Percentiles rank a stretch among this genome's conserved stretches.
Evolutionary conservation across 345 rosid genomes (phyloP).

Genomic region (Clarkia xantiana): DNA sequence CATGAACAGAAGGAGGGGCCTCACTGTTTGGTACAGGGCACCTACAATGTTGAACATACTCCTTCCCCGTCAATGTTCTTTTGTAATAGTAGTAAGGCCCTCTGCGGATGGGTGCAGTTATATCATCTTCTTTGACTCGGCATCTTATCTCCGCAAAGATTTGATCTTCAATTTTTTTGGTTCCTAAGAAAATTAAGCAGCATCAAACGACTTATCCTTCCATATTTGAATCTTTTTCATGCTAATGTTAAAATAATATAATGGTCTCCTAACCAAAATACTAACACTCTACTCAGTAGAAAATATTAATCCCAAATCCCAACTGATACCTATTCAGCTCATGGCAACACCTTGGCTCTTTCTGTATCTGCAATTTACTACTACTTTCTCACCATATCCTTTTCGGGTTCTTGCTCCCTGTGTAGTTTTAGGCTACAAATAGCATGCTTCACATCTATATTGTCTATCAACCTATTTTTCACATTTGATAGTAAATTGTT

Average conservation of each 20-base stretch:
- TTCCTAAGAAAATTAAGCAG: conserved; percentile 22
- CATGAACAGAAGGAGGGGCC: conserved; percentile 47
- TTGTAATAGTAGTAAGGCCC: conserved; percentile 61
- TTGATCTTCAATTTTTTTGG: conserved; percentile 48
- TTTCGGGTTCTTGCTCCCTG: too few species aligned
- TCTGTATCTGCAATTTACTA: too few species aligned
- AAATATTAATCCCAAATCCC: too few species aligned
- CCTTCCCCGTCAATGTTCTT: conserved; percentile 70
- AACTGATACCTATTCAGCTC: too few species aligned
- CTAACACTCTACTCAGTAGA: too few species aligned
- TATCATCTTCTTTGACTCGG: conserved; percentile 82
- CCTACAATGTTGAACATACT: conserved; percentile 70
- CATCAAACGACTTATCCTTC: not conserved
- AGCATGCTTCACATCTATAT: too few species aligned
- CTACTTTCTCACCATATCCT: too few species aligned
- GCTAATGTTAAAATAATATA: not conserved
- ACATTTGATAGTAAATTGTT: too few species aligned
- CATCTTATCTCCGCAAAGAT: conserved; percentile 61
- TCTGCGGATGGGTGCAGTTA: conserved; percentile 51
- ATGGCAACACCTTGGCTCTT: too few species aligned
- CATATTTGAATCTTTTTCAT: not conserved
- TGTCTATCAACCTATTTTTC: too few species aligned
- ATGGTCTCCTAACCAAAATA: not conserved
- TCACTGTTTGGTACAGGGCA: conserved; percentile 24
- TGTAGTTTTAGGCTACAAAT: too few species aligned